Evolutionary conservation across 768 basidiomycete species (phyloP).

Genomic region (Amanita pseudoporphyria): DNA sequence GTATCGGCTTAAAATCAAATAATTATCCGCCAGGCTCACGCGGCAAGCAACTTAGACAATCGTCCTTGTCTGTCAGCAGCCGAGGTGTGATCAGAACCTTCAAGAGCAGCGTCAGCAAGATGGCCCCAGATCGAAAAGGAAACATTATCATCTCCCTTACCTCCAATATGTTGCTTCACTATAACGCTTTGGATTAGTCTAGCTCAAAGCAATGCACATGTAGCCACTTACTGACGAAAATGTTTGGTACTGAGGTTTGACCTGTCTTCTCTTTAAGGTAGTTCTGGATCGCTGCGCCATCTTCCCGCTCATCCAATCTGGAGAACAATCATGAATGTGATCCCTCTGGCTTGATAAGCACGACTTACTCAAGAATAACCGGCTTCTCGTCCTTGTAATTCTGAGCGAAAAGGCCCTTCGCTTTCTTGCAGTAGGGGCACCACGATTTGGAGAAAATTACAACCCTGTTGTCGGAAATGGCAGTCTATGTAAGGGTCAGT

Average conservation of each 20-base stretch:
- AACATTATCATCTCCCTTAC: conserved; percentile 17
- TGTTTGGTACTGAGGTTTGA: conserved; percentile 67
- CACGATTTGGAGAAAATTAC: conserved; percentile 51
- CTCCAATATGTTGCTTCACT: conserved; percentile 50
- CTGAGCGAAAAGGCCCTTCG: conserved; percentile 35
- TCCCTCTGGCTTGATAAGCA: neutral
- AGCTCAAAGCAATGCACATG: neutral
- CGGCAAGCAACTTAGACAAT: conserved; percentile 16
- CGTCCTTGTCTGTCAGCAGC: conserved; percentile 21
- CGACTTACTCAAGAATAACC: conserved; percentile 38
- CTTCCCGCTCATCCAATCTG: conserved; percentile 51
- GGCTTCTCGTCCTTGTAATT: conserved; percentile 29
- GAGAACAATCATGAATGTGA: neutral
- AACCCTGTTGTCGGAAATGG: conserved; percentile 41
- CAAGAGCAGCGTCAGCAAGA: neutral
- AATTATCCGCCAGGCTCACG: neutral
- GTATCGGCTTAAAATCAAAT: too few species aligned
- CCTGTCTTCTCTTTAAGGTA: conserved; percentile 57
- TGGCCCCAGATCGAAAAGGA: too few species aligned
- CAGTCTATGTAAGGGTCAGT: conserved; percentile 21
- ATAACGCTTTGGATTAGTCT: neutral
- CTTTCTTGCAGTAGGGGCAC: conserved; percentile 42
- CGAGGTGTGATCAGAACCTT: conserved; percentile 30
- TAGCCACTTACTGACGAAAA: conserved; percentile 56
- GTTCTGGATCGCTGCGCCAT: conserved; percentile 54